Evolutionary conservation across 768 basidiomycete species (phyloP).

Genomic region (Pleurotus giganteus): DNA sequence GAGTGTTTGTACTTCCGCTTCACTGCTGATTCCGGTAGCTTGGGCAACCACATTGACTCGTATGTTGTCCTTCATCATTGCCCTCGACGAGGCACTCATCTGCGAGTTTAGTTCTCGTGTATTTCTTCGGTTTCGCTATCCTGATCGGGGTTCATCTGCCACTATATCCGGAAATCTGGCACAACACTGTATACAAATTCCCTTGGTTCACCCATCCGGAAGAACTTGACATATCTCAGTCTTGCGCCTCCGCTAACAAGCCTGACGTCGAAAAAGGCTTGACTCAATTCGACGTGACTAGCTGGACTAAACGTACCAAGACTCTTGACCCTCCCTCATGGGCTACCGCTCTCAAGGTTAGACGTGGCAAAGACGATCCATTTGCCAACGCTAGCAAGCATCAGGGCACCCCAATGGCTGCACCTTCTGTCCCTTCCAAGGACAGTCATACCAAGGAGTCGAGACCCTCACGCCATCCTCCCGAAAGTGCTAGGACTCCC

Average conservation of each 20-base stretch:
- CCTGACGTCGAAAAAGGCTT: not conserved
- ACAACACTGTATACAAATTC: constrained; percentile 44
- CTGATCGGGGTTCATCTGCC: constrained; percentile 42
- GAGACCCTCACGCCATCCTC: not conserved
- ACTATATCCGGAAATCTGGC: constrained; percentile 50
- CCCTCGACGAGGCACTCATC: not conserved
- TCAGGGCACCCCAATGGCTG: constrained; percentile 18
- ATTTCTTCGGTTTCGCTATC: constrained; percentile 54
- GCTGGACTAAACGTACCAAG: not conserved
- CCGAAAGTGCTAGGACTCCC: constrained; percentile 16
- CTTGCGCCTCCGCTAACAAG: not conserved
- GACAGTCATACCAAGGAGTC: not conserved
- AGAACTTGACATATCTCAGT: not conserved
- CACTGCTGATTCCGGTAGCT: constrained; percentile 41
- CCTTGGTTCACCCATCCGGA: constrained; percentile 50
- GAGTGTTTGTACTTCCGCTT: constrained; percentile 45
- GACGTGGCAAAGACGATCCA: constrained; percentile 59
- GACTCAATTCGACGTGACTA: not conserved
- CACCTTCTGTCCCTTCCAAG: not conserved
- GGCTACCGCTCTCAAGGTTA: constrained; percentile 40
- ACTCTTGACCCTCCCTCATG: constrained; percentile 29
- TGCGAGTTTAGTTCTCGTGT: constrained; percentile 40
- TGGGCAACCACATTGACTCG: constrained; percentile 49
- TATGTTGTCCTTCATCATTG: constrained; percentile 24
- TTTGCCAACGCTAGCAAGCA: constrained; percentile 28